Percentiles rank a stretch among this genome's conserved stretches.
Evolutionary conservation across 1,139 yeast species (phyloP).

Genomic region (Suhomyces guaymorum): DNA sequence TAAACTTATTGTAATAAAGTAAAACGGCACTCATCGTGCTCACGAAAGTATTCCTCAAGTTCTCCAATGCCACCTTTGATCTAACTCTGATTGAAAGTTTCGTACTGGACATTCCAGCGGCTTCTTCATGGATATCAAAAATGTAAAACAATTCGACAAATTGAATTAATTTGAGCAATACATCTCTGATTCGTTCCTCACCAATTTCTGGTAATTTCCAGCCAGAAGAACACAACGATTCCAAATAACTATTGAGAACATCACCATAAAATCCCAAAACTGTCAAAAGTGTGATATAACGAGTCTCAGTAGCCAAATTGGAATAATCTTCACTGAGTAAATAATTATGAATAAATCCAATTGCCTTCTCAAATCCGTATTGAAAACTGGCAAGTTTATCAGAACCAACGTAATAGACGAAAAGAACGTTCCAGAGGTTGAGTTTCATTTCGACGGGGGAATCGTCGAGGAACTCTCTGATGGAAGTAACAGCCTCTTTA

Average conservation of each 20-base stretch:
- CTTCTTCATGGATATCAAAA: conserved; percentile 53
- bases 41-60: conserved; percentile 55
- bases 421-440: conserved; percentile 74
- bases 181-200: conserved; percentile 1
- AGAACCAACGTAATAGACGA: conserved; percentile 55
- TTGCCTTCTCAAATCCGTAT: conserved; percentile 55
- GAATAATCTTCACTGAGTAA: conserved; percentile 27
- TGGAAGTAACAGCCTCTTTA: conserved; percentile 39
- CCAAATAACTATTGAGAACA: conserved; percentile 30
- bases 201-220: conserved; percentile 25
- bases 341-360: conserved; percentile 43
- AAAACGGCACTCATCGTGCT: conserved; percentile 42
- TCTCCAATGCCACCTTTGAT: conserved; percentile 36
- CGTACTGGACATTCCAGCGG: conserved; percentile 40
- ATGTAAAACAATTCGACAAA: conserved; percentile 43
- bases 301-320: conserved; percentile 11
- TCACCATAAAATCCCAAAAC: conserved; percentile 51
- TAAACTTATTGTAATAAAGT: conserved; percentile 29
- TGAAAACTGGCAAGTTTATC: conserved; percentile 44
- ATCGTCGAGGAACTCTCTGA: conserved; percentile 56
- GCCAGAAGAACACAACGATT: conserved; percentile 20
- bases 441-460: conserved; percentile 70
- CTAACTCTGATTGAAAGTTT: conserved; percentile 30
- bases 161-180: conserved; percentile 23
- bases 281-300: conserved; percentile 24